These are phyloP conservation scores for Hypoxylon sp. DNA, from an alignment of 2,329 filamentous ascomycete species.

Conservation along the genomic window DNA sequence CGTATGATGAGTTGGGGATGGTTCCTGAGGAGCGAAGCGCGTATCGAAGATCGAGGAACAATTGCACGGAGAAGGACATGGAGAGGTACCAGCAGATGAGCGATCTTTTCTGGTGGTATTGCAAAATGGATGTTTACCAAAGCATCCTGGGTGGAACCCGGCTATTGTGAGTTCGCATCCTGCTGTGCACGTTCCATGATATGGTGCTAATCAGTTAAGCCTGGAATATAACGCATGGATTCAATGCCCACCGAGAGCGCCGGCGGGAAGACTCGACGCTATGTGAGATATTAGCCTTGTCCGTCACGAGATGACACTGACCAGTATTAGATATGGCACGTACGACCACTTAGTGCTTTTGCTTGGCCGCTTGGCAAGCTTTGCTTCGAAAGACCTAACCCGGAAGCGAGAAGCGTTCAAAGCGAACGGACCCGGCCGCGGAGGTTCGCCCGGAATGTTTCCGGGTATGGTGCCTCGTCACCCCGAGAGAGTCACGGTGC, in stretches of 20 bases:
- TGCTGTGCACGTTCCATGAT: slow-evolving; percentile 13
- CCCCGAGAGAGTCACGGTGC: slow-evolving; percentile 63
- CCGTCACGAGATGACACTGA: slow-evolving; percentile 44
- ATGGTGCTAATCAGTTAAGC: slow-evolving; percentile 60
- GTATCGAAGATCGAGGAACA: slow-evolving; percentile 52
- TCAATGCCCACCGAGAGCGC: slow-evolving; percentile 88
- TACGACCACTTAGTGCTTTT: slow-evolving; percentile 90
- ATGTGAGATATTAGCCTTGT: slow-evolving; percentile 64
- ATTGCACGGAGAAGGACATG: slow-evolving; percentile 73
- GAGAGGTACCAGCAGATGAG: slow-evolving; percentile 84
- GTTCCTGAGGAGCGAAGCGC: slow-evolving; percentile 50
- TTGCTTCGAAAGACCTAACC: slow-evolving; percentile 80
- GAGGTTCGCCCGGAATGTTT: slow-evolving; percentile 62
- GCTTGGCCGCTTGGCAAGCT: slow-evolving; percentile 83
- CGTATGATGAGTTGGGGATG: slow-evolving; percentile 67
- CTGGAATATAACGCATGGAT: slow-evolving; percentile 86
- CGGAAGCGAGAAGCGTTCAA: slow-evolving; percentile 81
- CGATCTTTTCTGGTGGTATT: slow-evolving; percentile 96
- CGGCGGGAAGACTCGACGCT: slow-evolving; percentile 81
- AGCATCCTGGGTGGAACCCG: slow-evolving; percentile 88
- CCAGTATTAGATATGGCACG: slow-evolving; percentile 78
- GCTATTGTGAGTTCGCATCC: slow-evolving; percentile 77
- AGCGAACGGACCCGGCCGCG: slow-evolving; percentile 69
- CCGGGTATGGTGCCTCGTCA: slow-evolving; percentile 68
- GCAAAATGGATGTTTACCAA: slow-evolving; percentile 93